Evolutionary conservation across 202 grass and related monocot genomes (phyloP).

Genomic region (Hordeum pubiflorum): DNA sequence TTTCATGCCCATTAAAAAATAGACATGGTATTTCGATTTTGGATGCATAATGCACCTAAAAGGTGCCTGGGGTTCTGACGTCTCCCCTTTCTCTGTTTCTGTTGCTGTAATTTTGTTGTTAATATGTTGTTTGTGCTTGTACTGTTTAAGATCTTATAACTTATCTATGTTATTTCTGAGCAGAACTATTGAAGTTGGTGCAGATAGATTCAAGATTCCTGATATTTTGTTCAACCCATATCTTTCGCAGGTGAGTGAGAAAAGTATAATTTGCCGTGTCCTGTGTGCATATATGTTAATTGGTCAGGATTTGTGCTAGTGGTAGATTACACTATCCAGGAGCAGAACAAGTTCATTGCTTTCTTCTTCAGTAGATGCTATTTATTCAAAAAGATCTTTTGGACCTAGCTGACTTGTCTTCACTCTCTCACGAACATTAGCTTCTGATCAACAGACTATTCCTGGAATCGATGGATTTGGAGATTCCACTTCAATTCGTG

Average conservation of each 20-base stretch:
- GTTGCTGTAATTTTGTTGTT: not conserved
- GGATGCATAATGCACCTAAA: not conserved
- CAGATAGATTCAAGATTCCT: slow-evolving; percentile 99
- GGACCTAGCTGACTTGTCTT: slow-evolving; percentile 18
- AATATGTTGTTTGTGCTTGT: slow-evolving; percentile 13
- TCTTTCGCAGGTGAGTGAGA: slow-evolving; percentile 65
- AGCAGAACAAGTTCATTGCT: not conserved
- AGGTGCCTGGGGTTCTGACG: not conserved
- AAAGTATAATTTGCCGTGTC: slow-evolving; percentile 4
- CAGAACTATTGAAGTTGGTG: slow-evolving; percentile 99
- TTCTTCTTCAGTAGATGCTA: slow-evolving; percentile 14
- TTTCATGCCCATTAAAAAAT: not conserved
- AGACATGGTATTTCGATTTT: slow-evolving; percentile 11
- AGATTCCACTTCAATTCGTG: slow-evolving; percentile 54
- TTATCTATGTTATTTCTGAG: slow-evolving; percentile 23
- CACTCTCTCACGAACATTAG: not conserved
- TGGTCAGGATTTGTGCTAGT: slow-evolving; percentile 17
- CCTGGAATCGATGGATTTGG: slow-evolving; percentile 70
- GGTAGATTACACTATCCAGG: not conserved
- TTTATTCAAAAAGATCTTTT: slow-evolving; percentile 1
- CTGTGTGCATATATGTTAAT: not conserved
- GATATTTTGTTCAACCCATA: slow-evolving; percentile 96
- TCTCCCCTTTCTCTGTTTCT: slow-evolving; percentile 9
- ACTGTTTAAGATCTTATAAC: not conserved
- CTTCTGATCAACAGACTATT: slow-evolving; percentile 62